These are phyloP conservation scores for Malbranchea cinnamomea DNA, from an alignment of 2,329 filamentous ascomycete genomes.

Conservation along the genomic window DNA sequence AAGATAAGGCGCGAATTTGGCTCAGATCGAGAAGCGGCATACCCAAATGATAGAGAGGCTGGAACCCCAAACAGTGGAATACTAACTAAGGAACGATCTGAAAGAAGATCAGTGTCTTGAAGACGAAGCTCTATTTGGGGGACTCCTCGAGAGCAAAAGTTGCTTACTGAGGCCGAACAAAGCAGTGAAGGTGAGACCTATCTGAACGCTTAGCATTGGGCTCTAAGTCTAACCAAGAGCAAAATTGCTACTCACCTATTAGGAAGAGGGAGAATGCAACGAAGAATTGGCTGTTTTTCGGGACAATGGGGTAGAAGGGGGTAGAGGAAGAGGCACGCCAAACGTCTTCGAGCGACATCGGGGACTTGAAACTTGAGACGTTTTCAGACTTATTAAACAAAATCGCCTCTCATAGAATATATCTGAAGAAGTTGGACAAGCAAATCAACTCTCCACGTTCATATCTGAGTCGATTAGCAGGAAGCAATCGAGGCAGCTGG, in stretches of 20 bases:
- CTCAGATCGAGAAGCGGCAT: conserved; percentile 26
- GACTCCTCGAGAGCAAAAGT: too few species aligned
- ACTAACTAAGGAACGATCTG: conserved; percentile 70
- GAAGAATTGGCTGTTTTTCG: conserved; percentile 71
- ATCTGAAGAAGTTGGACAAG: background rate
- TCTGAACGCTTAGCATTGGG: conserved; percentile 1
- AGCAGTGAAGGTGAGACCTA: conserved; percentile 54
- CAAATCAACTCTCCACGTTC: too few species aligned
- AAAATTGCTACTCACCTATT: conserved; percentile 33
- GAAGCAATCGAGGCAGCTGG: too few species aligned
- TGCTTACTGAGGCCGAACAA: conserved; percentile 72
- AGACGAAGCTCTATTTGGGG: conserved; percentile 1
- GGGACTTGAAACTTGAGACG: background rate
- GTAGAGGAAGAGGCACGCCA: conserved; percentile 86
- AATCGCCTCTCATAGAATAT: background rate
- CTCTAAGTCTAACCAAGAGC: conserved; percentile 2
- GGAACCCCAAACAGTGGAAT: conserved; percentile 67
- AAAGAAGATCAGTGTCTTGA: conserved; percentile 9
- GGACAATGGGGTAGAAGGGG: conserved; percentile 66
- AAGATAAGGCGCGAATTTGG: conserved; percentile 7
- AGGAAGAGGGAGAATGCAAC: conserved; percentile 64
- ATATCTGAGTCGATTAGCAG: background rate
- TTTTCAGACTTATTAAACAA: background rate
- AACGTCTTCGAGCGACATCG: conserved; percentile 63
- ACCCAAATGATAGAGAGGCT: conserved; percentile 82